phyloP scores from a whole-genome alignment of 192 early-diverging fungal species.

The Neocallimastix lanati region DNA sequence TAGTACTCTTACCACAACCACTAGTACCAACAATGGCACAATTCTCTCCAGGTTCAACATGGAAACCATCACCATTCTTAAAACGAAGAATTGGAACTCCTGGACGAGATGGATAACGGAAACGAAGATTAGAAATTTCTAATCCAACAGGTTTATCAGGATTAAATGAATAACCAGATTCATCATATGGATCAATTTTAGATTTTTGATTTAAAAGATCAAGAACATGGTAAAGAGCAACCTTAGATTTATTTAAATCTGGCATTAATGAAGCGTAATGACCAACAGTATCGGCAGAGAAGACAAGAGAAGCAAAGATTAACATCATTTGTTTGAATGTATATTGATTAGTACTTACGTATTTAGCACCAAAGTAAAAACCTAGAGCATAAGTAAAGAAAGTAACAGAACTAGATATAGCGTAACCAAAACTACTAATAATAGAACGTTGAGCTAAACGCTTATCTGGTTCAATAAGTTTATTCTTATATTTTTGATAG shows the following conservation, averaged over 20 bases:
- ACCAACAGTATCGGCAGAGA: conserved; percentile 43
- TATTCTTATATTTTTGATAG: conserved; percentile 33
- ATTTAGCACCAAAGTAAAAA: conserved; percentile 50
- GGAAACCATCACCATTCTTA: conserved; percentile 44
- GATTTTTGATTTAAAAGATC: conserved; percentile 51
- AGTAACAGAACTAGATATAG: conserved; percentile 47
- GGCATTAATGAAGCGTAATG: conserved; percentile 50
- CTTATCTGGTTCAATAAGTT: conserved; percentile 47
- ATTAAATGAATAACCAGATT: conserved; percentile 11
- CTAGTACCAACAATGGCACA: conserved; percentile 29
- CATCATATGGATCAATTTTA: conserved; percentile 36
- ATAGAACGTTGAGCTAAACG: conserved; percentile 42
- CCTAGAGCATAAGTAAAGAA: conserved; percentile 57
- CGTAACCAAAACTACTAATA: conserved; percentile 50
- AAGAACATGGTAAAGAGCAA: conserved; percentile 54
- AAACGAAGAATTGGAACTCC: conserved; percentile 21
- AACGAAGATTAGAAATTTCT: conserved; percentile 13
- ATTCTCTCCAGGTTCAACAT: conserved; percentile 22
- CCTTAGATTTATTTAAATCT: conserved; percentile 56
- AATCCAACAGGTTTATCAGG: conserved; percentile 9
- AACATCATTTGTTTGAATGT: conserved; percentile 24
- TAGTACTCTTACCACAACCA: conserved; percentile 50
- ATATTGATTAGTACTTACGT: neutral
- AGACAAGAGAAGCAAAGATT: conserved; percentile 14
- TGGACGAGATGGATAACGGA: conserved; percentile 48